Evolutionary conservation across 2,329 filamentous ascomycete species (phyloP), one percentile per base, ranked within the genome.

Genomic region (Ophiostoma sp.): DNA sequence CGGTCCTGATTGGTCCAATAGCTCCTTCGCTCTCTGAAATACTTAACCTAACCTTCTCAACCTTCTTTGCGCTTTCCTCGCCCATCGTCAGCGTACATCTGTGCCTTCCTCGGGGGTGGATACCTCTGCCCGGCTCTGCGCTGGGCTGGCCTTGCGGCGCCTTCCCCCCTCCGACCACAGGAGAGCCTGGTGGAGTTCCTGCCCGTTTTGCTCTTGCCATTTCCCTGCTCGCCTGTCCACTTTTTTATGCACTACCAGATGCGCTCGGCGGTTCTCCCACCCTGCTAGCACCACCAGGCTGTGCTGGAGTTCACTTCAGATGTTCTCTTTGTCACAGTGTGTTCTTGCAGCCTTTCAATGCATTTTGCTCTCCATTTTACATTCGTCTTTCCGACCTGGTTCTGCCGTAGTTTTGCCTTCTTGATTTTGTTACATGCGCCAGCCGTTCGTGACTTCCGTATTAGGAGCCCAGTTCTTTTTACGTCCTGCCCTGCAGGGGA

Each of bases 231-330:
- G 17, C 31, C 42, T 48, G 25, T 3, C 39, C 39, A 68, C 63
- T 31, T 68, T 48, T 68, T 68, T 7, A 19, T 31, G 39, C 63
- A 42, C 63, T 48, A 68, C 22, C 63, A 48, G 6, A 48, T 63
- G 33, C n/a, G 33, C 59, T 63, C 59, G 63, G 39, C 63, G 63
- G 61, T 66, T 31, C 63, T 48, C 63, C 33, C 22, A 48, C 63
- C 63, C 36, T 48, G 63, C 61, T 63, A n/a, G 31, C 33, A n/a
- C 17, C 7, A 15, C 57, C 39, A 31, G 25, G 55, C 55, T 28
- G 55, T 11, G 55, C 55, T 57, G 55, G 55, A 8, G 57, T 63
- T 15, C 39, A 42, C 17, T 39, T 42, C 31, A 42, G 7, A 28
- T 31, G 25, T 12, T 61, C 33, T 39, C 42, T 22, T 33, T 28